Percentiles rank a stretch among this genome's conserved stretches.
Evolutionary conservation across 106 monocot species (phyloP).

Genomic region (Acorus calamus): DNA sequence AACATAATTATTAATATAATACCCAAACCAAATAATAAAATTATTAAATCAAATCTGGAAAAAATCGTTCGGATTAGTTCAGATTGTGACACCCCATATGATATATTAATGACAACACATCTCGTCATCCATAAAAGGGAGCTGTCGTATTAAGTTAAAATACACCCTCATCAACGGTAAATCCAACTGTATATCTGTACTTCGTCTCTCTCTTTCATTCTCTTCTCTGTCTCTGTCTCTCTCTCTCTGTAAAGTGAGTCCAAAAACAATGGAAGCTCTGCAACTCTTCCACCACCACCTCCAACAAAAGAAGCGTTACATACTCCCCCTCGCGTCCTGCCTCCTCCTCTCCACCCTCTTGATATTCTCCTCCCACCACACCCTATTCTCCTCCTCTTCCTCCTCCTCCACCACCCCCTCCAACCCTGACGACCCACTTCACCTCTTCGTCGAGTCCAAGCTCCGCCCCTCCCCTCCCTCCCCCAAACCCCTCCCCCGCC

Average conservation of each 20-base stretch:
- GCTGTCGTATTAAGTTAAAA: too few relatives aligned
- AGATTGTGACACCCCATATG: too few relatives aligned
- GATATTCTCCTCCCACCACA: constrained; percentile 8
- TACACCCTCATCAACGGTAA: too few relatives aligned
- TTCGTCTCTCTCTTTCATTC: too few relatives aligned
- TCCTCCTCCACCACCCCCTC: constrained; percentile 22
- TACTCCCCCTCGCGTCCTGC: constrained; percentile 23
- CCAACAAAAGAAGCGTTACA: constrained; percentile 23
- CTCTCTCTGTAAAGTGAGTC: background rate
- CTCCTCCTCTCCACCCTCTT: constrained; percentile 26
- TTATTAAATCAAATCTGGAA: too few relatives aligned
- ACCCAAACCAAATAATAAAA: too few relatives aligned
- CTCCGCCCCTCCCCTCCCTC: constrained; percentile 10
- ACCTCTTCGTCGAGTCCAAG: constrained; percentile 37
- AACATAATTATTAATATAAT: too few relatives aligned
- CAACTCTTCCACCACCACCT: constrained; percentile 3
- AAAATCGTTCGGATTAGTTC: too few relatives aligned
- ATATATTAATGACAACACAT: too few relatives aligned
- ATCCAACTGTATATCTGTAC: too few relatives aligned
- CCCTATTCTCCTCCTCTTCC: constrained; percentile 11
- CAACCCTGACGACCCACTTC: constrained; percentile 3
- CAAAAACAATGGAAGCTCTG: constrained; percentile 4
- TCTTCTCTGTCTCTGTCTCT: too few relatives aligned
- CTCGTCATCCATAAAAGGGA: too few relatives aligned
- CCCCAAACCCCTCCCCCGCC: constrained; percentile 2